These are phyloP conservation scores for Phytopythium sindhum DNA, from an alignment of 352 stramenopile genomes.

Conservation along the genomic window DNA sequence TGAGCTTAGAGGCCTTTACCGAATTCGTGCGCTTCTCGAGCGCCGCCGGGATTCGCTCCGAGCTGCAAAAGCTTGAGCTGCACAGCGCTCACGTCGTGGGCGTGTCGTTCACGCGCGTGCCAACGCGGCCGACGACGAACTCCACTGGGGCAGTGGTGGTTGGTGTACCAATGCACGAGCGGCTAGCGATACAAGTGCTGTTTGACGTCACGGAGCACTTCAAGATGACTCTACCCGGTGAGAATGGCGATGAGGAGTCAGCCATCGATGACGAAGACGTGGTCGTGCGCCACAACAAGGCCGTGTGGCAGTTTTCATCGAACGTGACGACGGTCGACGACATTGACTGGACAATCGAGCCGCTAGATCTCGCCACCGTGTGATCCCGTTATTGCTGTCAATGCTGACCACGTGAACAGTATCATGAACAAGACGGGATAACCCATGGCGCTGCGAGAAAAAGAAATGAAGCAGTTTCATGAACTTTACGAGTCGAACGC, in stretches of 20 bases:
- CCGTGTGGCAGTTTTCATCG: conserved; percentile 29
- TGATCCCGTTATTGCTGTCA: no score
- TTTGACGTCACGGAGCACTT: conserved; percentile 29
- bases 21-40: conserved; percentile 12
- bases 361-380: conserved; percentile 16
- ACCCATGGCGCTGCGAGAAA: no score
- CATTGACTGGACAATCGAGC: conserved; percentile 28
- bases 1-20: conserved; percentile 27
- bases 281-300: conserved; percentile 12
- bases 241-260: neutral
- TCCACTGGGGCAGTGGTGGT: conserved; percentile 13
- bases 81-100: conserved; percentile 20
- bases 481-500: no score
- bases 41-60: conserved; percentile 9
- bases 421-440: no score
- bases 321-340: conserved; percentile 20
- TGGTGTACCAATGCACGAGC: conserved; percentile 18
- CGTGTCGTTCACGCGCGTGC: conserved; percentile 15
- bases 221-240: conserved; percentile 12
- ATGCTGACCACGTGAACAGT: no score
- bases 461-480: no score
- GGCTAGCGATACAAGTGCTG: conserved; percentile 18
- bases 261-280: conserved; percentile 6
- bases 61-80: conserved; percentile 23
- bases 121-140: conserved; percentile 16